Base-by-base conservation (phyloP, 768 basidiomycete genomes). In the Tulasnella sp. region DNA sequence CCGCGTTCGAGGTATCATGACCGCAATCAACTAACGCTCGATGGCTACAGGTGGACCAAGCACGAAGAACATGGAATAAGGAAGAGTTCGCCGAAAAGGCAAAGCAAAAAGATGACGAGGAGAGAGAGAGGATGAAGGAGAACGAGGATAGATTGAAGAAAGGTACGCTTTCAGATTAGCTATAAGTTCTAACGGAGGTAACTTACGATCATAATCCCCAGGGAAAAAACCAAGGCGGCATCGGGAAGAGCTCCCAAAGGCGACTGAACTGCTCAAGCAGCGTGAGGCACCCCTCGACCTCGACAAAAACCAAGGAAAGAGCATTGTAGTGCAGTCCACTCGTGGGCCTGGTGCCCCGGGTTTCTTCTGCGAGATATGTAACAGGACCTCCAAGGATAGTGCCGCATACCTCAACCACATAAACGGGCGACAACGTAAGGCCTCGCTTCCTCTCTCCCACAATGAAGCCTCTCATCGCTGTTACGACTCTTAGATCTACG, bases 351-450 rank as follows among this genome's bases (percentile, higher is more conserved):
- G 96, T 3, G 91, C 95, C 78, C 95, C 96, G 31, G 96, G 96
- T 0, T 99, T 97, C 84, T 92, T 88, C 83, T 99, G 97, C 81
- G 96, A 97, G 81, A 84, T 91, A 11, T 99, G 97, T 82, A 91
- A 89, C 79, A 86, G 94, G 79, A 97, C 92, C 19, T 93, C 94
- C 84, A 97, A 97, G 83, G 97, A 99, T 81, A 94, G 90, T 71
- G 87, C 90, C n/a, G 93, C 90, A 12, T 99, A 99, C 82, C 85
- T 99, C 68, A 96, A 98, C 82, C 97, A 99, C 81, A 89, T 99
- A 75, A 99, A 99, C 83, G 91, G 94, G 77, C 88, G 96, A 86
- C 89, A 89, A 74, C 97, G 97, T 98, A 82, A 80, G 95, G 36
- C 31, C 11, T 71, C 70, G 67, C 72, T 76, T 1, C 75, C 4